phyloP scores from a whole-genome alignment of 805 yeast species.

The Candida golubevii region DNA sequence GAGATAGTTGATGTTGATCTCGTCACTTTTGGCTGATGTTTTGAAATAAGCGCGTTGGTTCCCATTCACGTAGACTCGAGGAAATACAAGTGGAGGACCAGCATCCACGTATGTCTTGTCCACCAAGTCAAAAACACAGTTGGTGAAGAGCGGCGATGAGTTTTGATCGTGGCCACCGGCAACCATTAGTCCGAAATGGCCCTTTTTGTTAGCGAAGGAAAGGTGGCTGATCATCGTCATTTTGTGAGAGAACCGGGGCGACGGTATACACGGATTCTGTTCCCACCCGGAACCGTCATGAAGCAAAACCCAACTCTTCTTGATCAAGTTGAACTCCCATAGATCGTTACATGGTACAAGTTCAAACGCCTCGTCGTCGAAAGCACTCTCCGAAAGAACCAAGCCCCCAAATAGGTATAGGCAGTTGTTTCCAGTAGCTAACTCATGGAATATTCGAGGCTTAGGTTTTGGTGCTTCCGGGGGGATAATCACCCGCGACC shows the following conservation, averaged over 20 bases:
- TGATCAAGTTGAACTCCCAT: conserved; percentile 60
- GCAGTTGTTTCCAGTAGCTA: conserved; percentile 46
- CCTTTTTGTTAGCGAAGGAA: conserved; percentile 31
- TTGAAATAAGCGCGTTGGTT: conserved; percentile 2
- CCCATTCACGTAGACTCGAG: conserved; percentile 1
- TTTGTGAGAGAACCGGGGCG: conserved; percentile 51
- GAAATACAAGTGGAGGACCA: conserved; percentile 12
- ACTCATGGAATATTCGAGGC: conserved; percentile 58
- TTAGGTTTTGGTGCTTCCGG: conserved; percentile 24
- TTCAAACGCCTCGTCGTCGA: conserved; percentile 21
- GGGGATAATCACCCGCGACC: conserved; percentile 44
- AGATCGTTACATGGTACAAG: conserved; percentile 54
- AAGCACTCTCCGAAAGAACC: conserved; percentile 23
- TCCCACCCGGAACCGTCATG: conserved; percentile 33
- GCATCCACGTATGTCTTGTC: conserved; percentile 30
- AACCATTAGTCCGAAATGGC: conserved; percentile 47
- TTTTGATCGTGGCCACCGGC: conserved; percentile 48
- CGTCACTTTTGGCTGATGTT: conserved; percentile 3
- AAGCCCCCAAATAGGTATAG: conserved; percentile 68
- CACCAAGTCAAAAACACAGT: conserved; percentile 44
- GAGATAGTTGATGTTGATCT: conserved; percentile 28
- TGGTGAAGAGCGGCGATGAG: conserved; percentile 28
- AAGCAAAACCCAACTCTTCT: conserved; percentile 51
- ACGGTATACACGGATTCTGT: conserved; percentile 20
- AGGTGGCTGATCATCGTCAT: conserved; percentile 40